Evolutionary conservation across 768 basidiomycete species (phyloP), one percentile per base, ranked within the genome.

Genomic region (Rhodocollybia butyracea): DNA sequence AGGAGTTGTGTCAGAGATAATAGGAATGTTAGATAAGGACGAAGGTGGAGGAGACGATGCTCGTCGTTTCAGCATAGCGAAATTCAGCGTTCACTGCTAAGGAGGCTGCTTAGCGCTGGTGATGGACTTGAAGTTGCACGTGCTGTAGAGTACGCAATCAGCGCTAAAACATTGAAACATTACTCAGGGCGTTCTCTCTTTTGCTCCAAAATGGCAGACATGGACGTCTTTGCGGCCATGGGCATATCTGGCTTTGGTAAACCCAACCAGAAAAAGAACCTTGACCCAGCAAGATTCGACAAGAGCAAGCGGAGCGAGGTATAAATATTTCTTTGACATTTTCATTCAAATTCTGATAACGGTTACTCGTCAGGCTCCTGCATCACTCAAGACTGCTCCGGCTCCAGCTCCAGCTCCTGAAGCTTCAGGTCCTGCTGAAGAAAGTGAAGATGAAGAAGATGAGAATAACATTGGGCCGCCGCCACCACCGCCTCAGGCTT

Each of bases 231-330:
- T 63, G 84, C 87, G 2, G 82, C 86, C 11, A 92, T 94, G 87
- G 91, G 91, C 5, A 89, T 94, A 55, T 63, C 83, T 63, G 88
- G 88, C 22, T 94, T 94, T 65, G 92, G 92, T 24, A 94, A 92
- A 72, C 70, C 84, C 41, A 64, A 72, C 24, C 80, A 83, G 67
- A 85, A 84, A 71, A 83, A 77, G 58, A 71, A 81, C 65, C 77
- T 91, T 21, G 87, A 91, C 66, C 84, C 87, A n/a, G 67, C 77
- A n/a, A 75, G 89, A 57, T 90, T 92, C 60, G 88, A 91, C 70
- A 89, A 84, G 70, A 85, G 76, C 68, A 89, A 84, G 70, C 79
- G 87, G 46, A 74, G 70, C 45, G 79, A 80, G 63, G 66, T 60
- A 60, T 71, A 36, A n/a, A 13, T 26, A 26, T 36, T 22, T 46